These are phyloP conservation scores for Solanum appendiculatum DNA, from an alignment of 257 asterid genomes.

Conservation along the genomic window DNA sequence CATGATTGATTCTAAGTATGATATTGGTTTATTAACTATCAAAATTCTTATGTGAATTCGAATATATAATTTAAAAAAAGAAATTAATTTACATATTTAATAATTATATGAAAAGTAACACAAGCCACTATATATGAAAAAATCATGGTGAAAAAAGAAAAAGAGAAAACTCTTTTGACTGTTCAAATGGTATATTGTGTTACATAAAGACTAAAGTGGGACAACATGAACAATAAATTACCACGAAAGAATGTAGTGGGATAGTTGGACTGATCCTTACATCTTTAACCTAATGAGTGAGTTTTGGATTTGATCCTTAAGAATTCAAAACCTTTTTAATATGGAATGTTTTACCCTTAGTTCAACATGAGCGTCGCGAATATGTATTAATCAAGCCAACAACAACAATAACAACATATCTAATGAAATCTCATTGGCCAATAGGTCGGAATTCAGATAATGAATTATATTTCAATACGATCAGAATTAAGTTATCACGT, in stretches of 20 bases:
- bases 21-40: neutral
- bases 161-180: too few species aligned
- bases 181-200: neutral
- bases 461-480: neutral
- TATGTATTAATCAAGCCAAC: too few species aligned
- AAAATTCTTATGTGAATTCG: fast-evolving
- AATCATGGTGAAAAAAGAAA: too few species aligned
- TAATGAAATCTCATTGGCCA: too few species aligned
- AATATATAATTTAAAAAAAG: neutral
- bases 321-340: neutral
- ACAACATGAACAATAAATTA: neutral
- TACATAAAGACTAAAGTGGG: neutral
- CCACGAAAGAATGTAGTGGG: neutral
- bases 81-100: too few species aligned
- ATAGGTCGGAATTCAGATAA: neutral
- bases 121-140: too few species aligned
- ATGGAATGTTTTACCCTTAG: neutral
- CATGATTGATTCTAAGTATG: neutral
- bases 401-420: too few species aligned
- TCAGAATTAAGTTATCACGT: neutral
- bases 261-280: neutral
- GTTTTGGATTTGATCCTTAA: neutral
- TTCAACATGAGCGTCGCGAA: neutral
- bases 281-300: neutral
- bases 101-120: too few species aligned